Base-by-base conservation (phyloP, 108 stramenopile genomes). In the Skeletonema potamos region DNA sequence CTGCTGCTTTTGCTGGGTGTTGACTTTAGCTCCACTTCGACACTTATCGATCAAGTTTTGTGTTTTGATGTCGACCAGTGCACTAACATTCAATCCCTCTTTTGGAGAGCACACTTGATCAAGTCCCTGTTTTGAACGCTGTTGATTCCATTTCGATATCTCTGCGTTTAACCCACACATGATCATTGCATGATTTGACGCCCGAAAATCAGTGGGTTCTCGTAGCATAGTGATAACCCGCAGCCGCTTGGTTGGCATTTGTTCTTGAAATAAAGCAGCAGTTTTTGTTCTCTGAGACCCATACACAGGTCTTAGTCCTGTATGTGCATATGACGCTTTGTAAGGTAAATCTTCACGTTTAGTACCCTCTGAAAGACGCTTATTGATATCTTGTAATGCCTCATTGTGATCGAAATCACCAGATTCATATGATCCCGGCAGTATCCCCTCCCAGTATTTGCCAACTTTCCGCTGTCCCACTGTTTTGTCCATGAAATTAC, bases 171-270 rank as follows among this genome's bases (percentile, higher is more conserved):
- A 54, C 9, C 78, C 78, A 29, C 78, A 79, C 78, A 79, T 79
- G n/a, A 79, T 79, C 78, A 79, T 79, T 26, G 78, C 78, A 64
- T 79, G 78, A 67, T 79, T 79, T 56, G 62, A 64, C 8, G 78
- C 78, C 18, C 78, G 37, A 51, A 79, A 73, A 37, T 79, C 78
- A 24, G 64, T 57, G 1, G 70, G 63, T 28, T 79, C 78, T 27
- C 78, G 67, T 6, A 79, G 46, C 78, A 79, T 79, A 17, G 78
- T 68, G 8, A 73, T 62, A 1, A 57, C 78, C 0, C 78, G 46
- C 0, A 79, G 58, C 12, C 71, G 66, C 41, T 57, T 72, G 54
- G 68, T 48, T 6, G 77, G 77, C 29, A 79, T 67, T 24, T 79
- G 71, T 44, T 72, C 26, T 62, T 56, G 44, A 32, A 70, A 67